Evolutionary conservation across 2,329 filamentous ascomycete species (phyloP), one percentile per base, ranked within the genome.

Genomic region (Fusarium bulbicola): DNA sequence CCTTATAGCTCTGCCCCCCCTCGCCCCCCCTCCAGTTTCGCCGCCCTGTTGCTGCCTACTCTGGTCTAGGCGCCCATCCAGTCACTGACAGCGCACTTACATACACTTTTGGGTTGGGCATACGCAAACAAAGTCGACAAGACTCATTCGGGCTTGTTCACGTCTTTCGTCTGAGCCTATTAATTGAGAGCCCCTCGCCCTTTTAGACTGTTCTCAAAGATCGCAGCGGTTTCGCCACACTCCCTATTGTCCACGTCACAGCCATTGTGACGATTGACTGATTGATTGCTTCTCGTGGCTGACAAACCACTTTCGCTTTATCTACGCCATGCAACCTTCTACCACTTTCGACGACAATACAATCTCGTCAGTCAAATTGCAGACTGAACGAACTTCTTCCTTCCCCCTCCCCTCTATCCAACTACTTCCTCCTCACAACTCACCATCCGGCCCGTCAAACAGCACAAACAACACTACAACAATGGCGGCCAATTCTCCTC

Each of bases 221-320:
- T 40, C 34, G 45, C 49, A 50, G 68, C 54, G 62, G 74, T 56
- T 75, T 76, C 70, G 75, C 76, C 75, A 77, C 75, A 63, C 50
- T 65, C n/a, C 20, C 32, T 53, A 26, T 42, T 59, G 56, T 70
- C 70, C 70, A 75, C 74, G 73, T 76, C 71, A 73, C 72, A 75
- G 67, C 73, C 76, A 74, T 68, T 68, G 66, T 72, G 56, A 43
- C 15, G 54, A 24, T 10, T 43, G 42, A 65, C 68, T 72, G 63
- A 70, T 68, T 58, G 63, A 70, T 70, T 64, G 65, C 66, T 59
- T 59, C 66, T 60, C 64, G 66, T 73, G 79, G 81, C 81, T 82
- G 81, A 82, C 81, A 82, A 82, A 82, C 80, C 80, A 72, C 52
- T 45, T 49, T 56, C 67, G 45, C 59, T 71, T 68, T 68, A 63